Evolutionary conservation across 1,139 yeast species (phyloP).

Genomic region (Lodderomyces oxycetoniae): DNA sequence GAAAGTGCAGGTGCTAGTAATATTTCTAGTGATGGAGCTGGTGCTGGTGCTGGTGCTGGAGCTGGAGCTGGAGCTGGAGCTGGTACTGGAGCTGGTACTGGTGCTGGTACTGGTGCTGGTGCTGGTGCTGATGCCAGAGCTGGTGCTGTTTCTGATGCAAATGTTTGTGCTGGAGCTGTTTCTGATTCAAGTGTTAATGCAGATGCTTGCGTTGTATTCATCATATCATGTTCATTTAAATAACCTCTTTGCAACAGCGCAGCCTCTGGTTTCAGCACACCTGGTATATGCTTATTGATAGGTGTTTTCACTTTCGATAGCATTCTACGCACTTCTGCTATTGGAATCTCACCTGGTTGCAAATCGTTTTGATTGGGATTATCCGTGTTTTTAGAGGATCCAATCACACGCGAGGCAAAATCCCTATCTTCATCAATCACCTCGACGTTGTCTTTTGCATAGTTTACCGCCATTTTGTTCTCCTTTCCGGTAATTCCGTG

Average conservation of each 20-base stretch:
- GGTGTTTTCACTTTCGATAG: neutral
- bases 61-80: constrained; percentile 9
- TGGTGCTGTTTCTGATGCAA: constrained; percentile 4
- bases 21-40: no score
- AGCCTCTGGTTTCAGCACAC: neutral
- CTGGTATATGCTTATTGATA: neutral
- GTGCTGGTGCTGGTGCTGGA: constrained; percentile 10
- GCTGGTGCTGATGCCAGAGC: constrained; percentile 5
- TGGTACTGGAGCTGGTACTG: constrained; percentile 5
- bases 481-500: constrained; percentile 47
- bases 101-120: neutral
- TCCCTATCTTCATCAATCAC: constrained; percentile 27
- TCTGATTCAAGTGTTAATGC: no score
- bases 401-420: neutral
- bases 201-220: no score
- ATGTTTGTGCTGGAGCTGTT: neutral
- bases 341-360: constrained; percentile 2
- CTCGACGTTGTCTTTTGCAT: constrained; percentile 44
- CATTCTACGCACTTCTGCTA: constrained; percentile 2
- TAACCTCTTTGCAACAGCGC: no score
- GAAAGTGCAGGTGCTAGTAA: no score
- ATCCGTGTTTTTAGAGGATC: neutral
- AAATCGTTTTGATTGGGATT: neutral
- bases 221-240: no score
- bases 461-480: constrained; percentile 44